These are phyloP conservation scores for Lathyrus tuberosus DNA, from an alignment of 306 rosid genomes.

Conservation along the genomic window DNA sequence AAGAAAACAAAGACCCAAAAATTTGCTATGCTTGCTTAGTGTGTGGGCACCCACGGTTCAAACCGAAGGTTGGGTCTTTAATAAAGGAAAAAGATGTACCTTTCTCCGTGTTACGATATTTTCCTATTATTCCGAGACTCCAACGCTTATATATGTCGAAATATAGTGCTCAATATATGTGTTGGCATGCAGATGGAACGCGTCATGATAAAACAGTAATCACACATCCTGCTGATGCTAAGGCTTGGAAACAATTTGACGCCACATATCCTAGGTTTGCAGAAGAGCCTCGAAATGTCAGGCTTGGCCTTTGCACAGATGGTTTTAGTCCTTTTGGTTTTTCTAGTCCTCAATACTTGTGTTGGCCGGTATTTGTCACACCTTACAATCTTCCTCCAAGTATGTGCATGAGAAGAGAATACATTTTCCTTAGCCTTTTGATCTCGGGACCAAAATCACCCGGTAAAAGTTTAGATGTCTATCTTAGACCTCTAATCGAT, in stretches of 20 bases:
- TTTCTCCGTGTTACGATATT: background rate
- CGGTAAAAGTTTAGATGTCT: background rate
- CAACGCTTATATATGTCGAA: background rate
- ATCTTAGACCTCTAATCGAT: background rate
- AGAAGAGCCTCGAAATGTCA: background rate
- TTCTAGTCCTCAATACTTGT: background rate
- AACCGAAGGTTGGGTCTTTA: too few relatives aligned
- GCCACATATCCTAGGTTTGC: background rate
- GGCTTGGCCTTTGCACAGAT: constrained; percentile 8
- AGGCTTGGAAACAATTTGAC: constrained; percentile 12
- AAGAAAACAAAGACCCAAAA: background rate
- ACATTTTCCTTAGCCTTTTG: background rate
- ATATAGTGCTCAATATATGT: background rate
- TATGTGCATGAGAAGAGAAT: constrained; percentile 8
- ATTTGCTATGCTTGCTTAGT: background rate
- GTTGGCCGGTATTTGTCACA: background rate
- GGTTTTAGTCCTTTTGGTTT: constrained; percentile 1
- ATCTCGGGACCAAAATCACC: background rate
- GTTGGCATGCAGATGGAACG: constrained; percentile 14
- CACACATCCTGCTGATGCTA: background rate
- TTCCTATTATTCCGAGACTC: background rate
- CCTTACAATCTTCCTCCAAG: constrained; percentile 3
- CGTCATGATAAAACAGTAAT: constrained; percentile 1
- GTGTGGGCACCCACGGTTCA: too few relatives aligned
- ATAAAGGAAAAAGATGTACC: too few relatives aligned